These are phyloP conservation scores for Didymella exigua DNA, from an alignment of 2,329 filamentous ascomycete genomes.

Conservation along the genomic window DNA sequence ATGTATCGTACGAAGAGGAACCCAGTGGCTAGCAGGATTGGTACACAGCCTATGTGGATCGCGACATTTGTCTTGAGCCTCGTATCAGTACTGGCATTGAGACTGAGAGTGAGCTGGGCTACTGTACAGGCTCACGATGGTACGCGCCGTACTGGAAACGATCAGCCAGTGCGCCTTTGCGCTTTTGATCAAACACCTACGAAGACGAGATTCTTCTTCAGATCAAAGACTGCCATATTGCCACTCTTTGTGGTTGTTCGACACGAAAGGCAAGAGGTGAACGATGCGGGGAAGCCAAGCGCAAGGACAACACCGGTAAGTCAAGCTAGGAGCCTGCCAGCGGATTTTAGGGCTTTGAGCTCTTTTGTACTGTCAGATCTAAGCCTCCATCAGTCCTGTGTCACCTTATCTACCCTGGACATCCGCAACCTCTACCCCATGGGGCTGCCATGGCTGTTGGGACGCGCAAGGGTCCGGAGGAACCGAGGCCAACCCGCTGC, in stretches of 20 bases:
- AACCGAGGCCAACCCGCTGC: slow-evolving; percentile 9
- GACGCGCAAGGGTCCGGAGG: not conserved
- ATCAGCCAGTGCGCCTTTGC: not conserved
- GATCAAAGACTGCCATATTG: slow-evolving; percentile 38
- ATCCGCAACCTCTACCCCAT: slow-evolving; percentile 6
- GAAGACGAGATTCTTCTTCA: slow-evolving; percentile 45
- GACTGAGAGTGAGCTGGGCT: not conserved
- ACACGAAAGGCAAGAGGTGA: not conserved
- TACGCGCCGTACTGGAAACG: slow-evolving; percentile 75
- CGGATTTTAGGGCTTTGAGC: not conserved
- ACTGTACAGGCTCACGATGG: slow-evolving; percentile 70
- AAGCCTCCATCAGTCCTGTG: not conserved
- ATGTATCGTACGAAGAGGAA: slow-evolving; percentile 68
- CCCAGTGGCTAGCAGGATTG: slow-evolving; percentile 71
- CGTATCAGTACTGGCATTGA: not conserved
- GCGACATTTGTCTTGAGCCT: slow-evolving; percentile 67
- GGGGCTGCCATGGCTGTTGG: slow-evolving; percentile 9
- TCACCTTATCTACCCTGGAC: not conserved
- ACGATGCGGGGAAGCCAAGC: not conserved
- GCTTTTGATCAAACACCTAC: slow-evolving; percentile 15
- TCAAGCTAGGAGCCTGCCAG: not conserved
- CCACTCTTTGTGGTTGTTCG: not conserved
- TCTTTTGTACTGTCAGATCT: not conserved
- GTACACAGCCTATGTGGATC: slow-evolving; percentile 82
- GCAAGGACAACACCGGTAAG: not conserved